Base-by-base conservation (phyloP, 2,329 filamentous ascomycete species). In the Nemania sp. region DNA sequence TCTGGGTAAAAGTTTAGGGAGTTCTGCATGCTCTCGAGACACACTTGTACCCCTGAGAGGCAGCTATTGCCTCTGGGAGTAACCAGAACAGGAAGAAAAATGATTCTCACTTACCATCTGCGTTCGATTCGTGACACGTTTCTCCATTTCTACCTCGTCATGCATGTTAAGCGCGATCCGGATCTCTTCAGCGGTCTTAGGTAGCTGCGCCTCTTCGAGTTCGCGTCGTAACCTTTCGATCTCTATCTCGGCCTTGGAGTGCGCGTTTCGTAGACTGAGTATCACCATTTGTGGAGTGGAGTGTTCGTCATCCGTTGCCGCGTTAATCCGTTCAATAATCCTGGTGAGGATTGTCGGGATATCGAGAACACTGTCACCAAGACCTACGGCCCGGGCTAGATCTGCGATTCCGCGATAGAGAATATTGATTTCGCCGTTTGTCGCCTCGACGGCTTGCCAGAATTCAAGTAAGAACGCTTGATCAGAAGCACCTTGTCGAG, bases 91-190 rank as follows among this genome's bases (percentile, higher is more conserved):
- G n/a, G n/a, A n/a, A n/a, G n/a, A n/a, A n/a, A n/a, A n/a, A n/a
- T n/a, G n/a, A n/a, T n/a, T n/a, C n/a, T n/a, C n/a, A n/a, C n/a
- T n/a, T n/a, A n/a, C n/a, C n/a, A 33, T 33, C 51, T 61, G 61
- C 1, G 60, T 64, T 11, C 42, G 42, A 3, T 14, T 3, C 20
- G 44, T 56, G 1, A 61, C 60, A 2, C 54, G 49, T 12, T 20
- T 49, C 3, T 56, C 56, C 2, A 66, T 2, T 52, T 63, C 61
- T 1, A 48, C 47, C 5, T 64, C 47, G 1, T 64, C 20, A 14
- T 53, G 52, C 8, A 54, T 14, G 1, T 33, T 14, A 9, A 61
- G 47, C 2, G 19, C 2, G 23, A 30, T 36, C 11, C 36, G 46
- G 11, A 59, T 14, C 17, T 58, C 46, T 5, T 46, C 57, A 2